phyloP scores from a whole-genome alignment of 257 asterid species.

The Petunia secreta region DNA sequence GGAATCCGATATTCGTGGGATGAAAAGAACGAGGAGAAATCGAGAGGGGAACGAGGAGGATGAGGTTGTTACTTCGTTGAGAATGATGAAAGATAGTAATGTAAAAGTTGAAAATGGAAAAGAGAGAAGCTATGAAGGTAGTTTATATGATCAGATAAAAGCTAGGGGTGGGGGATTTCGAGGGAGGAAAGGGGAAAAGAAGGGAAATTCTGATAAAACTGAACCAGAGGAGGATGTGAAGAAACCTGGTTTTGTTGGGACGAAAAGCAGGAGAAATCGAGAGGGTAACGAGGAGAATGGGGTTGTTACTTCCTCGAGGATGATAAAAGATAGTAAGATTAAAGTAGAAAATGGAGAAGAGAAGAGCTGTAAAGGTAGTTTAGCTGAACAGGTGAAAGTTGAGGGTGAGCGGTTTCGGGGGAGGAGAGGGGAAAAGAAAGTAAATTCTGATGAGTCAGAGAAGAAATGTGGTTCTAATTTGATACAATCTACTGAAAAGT shows the following conservation, averaged over 20 bases:
- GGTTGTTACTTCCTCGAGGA: background rate
- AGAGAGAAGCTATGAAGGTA: background rate
- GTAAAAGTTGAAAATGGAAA: background rate
- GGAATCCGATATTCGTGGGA: background rate
- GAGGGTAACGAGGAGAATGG: slow-evolving; percentile 20
- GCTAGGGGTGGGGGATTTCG: background rate
- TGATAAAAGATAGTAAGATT: background rate
- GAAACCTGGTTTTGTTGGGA: background rate
- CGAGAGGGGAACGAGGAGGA: slow-evolving; percentile 13
- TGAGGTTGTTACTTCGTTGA: background rate
- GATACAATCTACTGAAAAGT: background rate
- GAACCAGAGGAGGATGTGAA: background rate
- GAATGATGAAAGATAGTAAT: slow-evolving; percentile 1
- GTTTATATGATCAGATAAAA: background rate
- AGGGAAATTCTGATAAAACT: background rate
- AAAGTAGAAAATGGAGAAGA: background rate
- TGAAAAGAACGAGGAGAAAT: background rate
- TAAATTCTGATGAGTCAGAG: background rate
- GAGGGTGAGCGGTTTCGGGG: background rate
- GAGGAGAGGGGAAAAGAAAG: background rate
- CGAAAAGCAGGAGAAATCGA: slow-evolving; percentile 5
- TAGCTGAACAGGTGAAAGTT: background rate
- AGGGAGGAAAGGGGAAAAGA: background rate
- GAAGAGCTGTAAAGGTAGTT: background rate
- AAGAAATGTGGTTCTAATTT: background rate